Evolutionary conservation across 31 red algal species (phyloP), one percentile per base, ranked within the genome.

Genomic region (Porphyra umbilicalis): DNA sequence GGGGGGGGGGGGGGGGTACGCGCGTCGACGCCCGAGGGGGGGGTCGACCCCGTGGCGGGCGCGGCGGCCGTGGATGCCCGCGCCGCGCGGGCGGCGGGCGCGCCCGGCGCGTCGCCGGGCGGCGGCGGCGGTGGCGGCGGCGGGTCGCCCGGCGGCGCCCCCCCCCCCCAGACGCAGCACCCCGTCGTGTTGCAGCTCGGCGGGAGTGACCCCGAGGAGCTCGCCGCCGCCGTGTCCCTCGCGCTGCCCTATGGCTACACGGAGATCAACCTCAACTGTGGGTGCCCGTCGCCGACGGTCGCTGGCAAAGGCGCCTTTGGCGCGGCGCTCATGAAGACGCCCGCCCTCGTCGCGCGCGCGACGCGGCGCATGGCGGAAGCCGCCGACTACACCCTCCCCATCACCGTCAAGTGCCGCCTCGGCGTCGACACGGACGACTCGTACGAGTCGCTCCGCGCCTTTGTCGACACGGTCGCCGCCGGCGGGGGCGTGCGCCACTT

Each of bases 331-430:
- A 99, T 99, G 97, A 76, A 85, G n/a, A 75, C 80, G 25, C 85
- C 97, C 6, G 34, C 85, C 20, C 16, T 89, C 15, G 97, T 99
- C 34, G 97, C 93, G 4, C 83, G 88, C 20, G 83, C 85, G 13
- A 84, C 82, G 10, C 75, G 44, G 0, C 67, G 76, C 33, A 96
- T 99, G 82, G 36, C 75, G n/a, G 81, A 44, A 5, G 81, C 33
- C 9, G 25, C 91, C 13, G 87, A 85, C 36, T 30, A 36, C 42
- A 29, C 80, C 10, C 79, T 92, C 16, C 89, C 86, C 25, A 82
- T 99, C 33, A 98, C 92, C 0, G 95, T 98, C 36, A 98, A 98
- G 83, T 99, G 97, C 74, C 91, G 97, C 7, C 80, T 96, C 15
- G 97, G 97, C 42, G 93, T 99, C 0, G 91, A 99, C 80, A 75